Evolutionary conservation across 2,329 filamentous ascomycete genomes (phyloP), one percentile per base, ranked within the genome.

Genomic region (Xylariaceae sp.): DNA sequence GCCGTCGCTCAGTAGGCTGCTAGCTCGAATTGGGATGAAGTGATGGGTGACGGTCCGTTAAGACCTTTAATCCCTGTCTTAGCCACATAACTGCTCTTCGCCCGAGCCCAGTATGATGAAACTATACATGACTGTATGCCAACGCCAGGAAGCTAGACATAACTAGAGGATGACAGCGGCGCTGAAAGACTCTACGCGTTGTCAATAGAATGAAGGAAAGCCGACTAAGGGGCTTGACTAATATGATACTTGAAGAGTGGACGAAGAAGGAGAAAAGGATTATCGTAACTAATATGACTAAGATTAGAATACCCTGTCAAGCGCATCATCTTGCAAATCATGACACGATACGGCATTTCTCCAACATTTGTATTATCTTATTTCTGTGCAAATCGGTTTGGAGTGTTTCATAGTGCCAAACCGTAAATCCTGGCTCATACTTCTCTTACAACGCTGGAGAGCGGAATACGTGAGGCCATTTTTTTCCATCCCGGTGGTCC

Each of bases 1-100:
- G 62, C 67, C 33, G 55, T 67, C 21, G 64, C 58, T 45, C 66
- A 68, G 60, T 71, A 65, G 59, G 47, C 7, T 24, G 29, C 16
- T 43, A 17, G 16, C 45, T 36, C 16, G 16, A 26, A 36, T 31
- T 6, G 14, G 21, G 43, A 45, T 33, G 14, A 31, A 36, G 17
- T 45, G 21, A 34, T 33, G 26, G 24, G 19, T 23, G 17, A 26
- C 26, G 21, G 23, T 6, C 14, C 17, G n/a, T 33, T 37, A 36
- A 19, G 36, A 21, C 9, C 21, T 11, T 29, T 29, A 14, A 39
- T 50, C 17, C 47, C 14, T 5, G 19, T 26, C 19, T 48, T 24
- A 11, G 21, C 29, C 16, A 45, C 17, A 44, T 36, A 24, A 21
- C n/a, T 41, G 31, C 31, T 37, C 29, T 21, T 34, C 7, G 48